Evolutionary conservation across 1,284 basidiomycete species (phyloP).

Genomic region (Cryptococcus sp.): DNA sequence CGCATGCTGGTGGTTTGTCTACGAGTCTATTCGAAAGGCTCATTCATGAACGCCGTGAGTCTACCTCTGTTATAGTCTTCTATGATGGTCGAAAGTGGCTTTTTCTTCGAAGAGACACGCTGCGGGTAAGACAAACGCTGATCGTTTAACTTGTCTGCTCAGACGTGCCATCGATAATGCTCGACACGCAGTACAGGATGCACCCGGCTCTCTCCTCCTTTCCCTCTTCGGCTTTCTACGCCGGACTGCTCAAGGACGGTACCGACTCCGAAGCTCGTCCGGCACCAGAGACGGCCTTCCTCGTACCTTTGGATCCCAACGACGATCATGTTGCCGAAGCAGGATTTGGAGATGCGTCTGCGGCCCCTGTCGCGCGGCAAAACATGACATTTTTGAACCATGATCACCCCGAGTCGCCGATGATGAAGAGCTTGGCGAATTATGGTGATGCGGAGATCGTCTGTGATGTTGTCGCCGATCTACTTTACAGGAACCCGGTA

Average conservation of each 20-base stretch:
- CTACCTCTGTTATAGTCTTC: not conserved
- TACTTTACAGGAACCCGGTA: constrained; percentile 71
- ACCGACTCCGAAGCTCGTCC: constrained; percentile 59
- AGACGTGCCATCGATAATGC: constrained; percentile 77
- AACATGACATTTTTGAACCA: constrained; percentile 78
- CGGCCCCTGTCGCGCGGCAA: not conserved
- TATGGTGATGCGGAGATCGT: constrained; percentile 73
- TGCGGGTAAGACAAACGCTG: not conserved
- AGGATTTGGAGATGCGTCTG: not conserved
- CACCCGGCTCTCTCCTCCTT: constrained; percentile 85
- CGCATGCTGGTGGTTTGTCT: constrained; percentile 69
- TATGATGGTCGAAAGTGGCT: not conserved
- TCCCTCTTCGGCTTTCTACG: constrained; percentile 81
- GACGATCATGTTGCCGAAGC: constrained; percentile 2
- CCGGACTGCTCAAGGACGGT: constrained; percentile 68
- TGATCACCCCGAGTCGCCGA: constrained; percentile 64
- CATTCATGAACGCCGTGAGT: constrained; percentile 72
- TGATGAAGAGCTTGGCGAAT: constrained; percentile 72
- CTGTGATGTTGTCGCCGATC: constrained; percentile 74
- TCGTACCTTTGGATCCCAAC: constrained; percentile 13
- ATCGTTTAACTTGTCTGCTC: constrained; percentile 8
- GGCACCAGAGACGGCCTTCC: constrained; percentile 60
- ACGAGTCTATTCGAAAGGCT: constrained; percentile 86
- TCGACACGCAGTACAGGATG: constrained; percentile 93
- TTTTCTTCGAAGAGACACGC: too few species aligned